Evolutionary conservation across 129 eudicot species (phyloP), one percentile per base, ranked within the genome.

Genomic region (Cynara cardunculus): DNA sequence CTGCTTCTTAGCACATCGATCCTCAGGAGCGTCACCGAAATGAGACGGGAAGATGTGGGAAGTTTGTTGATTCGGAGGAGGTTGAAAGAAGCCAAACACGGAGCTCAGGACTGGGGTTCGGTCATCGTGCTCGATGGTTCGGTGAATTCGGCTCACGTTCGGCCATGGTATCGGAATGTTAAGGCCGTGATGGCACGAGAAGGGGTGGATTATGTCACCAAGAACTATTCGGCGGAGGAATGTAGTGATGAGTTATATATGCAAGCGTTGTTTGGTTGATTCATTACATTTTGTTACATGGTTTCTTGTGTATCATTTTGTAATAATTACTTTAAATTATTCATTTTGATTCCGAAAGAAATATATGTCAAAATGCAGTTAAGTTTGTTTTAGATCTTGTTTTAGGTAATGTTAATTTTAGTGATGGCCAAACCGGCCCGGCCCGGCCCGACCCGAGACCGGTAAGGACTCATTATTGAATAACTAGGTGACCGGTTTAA

Each of bases 51-150:
- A 81, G 99, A 95, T 61, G 78, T 92, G 2, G 99, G 97, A 26
- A 74, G 77, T 65, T 86, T 95, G 88, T 73, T 95, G 83, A 49
- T 87, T 70, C 86, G 99, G 65, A 80, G 90, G 75, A 84, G 99
- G 79, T 75, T 92, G 81, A 85, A 84, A 72, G 99, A 95, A 81
- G 87, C 86, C 2, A 87, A 72, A 80, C 80, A 73, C 27, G 97
- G 97, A 22, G 87, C 86, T 11, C 80, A 89, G 56, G 97, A 95
- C 28, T 95, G 99, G 99, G 97, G 99, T 2, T 95, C 99, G 19
- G 88, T 95, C 18, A 66, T 89, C n/a, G 83, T 82, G 18, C 84
- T 87, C 25, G 88, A 93, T 12, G 79, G 85, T 0, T 81, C 78
- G 21, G 25, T 46, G 78, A 69, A 83, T 13, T 83, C 93, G 14